A percentile compares a stretch with the other conserved stretches of the same genome.
Evolutionary conservation across 495 filamentous ascomycete genomes (phyloP).

Genomic region (Coniosporium apollinis): DNA sequence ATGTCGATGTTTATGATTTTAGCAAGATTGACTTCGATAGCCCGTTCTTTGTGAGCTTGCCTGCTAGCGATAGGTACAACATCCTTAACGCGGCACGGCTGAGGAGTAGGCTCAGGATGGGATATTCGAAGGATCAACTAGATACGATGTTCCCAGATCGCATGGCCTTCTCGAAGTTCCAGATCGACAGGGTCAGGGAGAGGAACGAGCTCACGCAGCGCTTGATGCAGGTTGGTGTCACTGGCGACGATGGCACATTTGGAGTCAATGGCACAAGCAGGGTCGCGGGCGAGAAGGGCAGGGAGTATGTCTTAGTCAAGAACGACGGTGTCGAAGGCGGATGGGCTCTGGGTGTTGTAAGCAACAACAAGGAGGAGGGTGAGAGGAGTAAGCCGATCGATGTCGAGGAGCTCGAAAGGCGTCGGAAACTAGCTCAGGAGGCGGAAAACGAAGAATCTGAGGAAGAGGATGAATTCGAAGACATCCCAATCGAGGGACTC

Average conservation of each 20-base stretch:
- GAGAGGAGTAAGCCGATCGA: slow-evolving; percentile 72
- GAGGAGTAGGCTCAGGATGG: slow-evolving; percentile 79
- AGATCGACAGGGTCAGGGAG: slow-evolving; percentile 84
- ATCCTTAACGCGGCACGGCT: slow-evolving; percentile 87
- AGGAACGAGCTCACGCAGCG: slow-evolving; percentile 91
- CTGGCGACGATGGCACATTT: slow-evolving; percentile 54
- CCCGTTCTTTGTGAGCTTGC: slow-evolving; percentile 79
- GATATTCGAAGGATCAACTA: slow-evolving; percentile 86
- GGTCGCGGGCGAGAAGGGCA: slow-evolving; percentile 75
- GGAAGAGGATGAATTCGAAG: slow-evolving; percentile 68
- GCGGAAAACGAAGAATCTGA: slow-evolving; percentile 44
- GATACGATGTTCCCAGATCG: slow-evolving; percentile 92
- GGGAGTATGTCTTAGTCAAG: slow-evolving; percentile 90
- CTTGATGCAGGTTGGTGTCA: slow-evolving; percentile 86
- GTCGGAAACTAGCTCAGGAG: slow-evolving; percentile 32
- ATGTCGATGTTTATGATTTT: slow-evolving; percentile 96
- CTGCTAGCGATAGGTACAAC: slow-evolving; percentile 84
- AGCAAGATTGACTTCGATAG: slow-evolving; percentile 96
- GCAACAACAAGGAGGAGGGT: slow-evolving; percentile 50
- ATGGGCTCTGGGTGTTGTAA: slow-evolving; percentile 92
- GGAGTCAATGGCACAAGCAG: slow-evolving; percentile 42
- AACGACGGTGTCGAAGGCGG: slow-evolving; percentile 89
- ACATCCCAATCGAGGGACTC: slow-evolving; percentile 85
- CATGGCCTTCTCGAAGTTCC: slow-evolving; percentile 94
- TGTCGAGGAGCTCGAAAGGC: slow-evolving; percentile 54